Base-by-base conservation (phyloP, 768 basidiomycete genomes). In the Termitomyces sp. region DNA sequence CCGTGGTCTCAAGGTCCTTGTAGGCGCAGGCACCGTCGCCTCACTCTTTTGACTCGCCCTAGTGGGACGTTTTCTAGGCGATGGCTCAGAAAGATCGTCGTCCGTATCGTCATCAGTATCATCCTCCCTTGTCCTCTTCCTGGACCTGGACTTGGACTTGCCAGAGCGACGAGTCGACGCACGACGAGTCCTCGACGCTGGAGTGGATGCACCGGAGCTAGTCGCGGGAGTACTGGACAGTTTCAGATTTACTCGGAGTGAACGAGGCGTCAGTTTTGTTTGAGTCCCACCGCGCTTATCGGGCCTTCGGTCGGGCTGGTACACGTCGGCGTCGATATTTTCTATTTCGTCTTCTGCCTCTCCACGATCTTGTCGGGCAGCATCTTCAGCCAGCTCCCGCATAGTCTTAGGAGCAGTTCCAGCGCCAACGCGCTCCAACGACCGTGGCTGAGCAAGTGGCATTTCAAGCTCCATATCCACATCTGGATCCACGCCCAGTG, bases 1-100 rank as follows among this genome's bases (percentile, higher is more conserved):
- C 34, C 89, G 81, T 45, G 86, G 80, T 27, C 89, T 79, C 60
- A 90, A 74, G 25, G 80, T 81, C 44, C 87, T 77, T 44, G 75
- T 76, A 38, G 69, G 47, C 35, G 64, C 51, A 59, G 72, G 59
- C 32, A 64, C 57, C 29, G 62, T 43, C 31, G 53, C 50, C 7
- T 23, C 48, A 16, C 25, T 59, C n/a, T 58, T 47, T 54, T 47
- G 63, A 31, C 54, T 47, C 48, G 29, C 59, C 52, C 59, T 66
- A 43, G 43, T 49, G 32, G 64, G 60, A 65, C 64, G 70, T 68
- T 72, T 77, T 68, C 65, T 76, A 65, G 63, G 68, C 46, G 65
- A 66, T 56, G 46, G 67, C 48, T 38, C 61, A 40, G 35, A 58
- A 42, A 51, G 54, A 34, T 67, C 64, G 9, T 59, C 62, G 23